Evolutionary conservation across 768 basidiomycete genomes (phyloP), one percentile per base, ranked within the genome.

Genomic region (Pleurotus eryngii): DNA sequence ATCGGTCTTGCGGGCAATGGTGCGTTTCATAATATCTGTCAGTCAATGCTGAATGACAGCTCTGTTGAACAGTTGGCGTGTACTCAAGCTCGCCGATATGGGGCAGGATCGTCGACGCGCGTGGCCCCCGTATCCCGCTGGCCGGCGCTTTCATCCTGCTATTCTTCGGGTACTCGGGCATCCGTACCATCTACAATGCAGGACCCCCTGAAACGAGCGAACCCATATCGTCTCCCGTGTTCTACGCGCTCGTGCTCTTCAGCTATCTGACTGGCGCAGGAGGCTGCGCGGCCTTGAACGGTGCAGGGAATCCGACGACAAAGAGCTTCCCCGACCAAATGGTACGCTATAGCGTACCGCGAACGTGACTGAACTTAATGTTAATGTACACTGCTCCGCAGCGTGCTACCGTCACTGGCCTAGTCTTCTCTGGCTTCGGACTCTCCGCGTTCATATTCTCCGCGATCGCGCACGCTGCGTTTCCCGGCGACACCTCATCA

Each of bases 401-500:
- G 89, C 80, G 92, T 15, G 92, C 87, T 8, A 85, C 85, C 0
- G 81, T 85, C 6, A 91, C 89, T 0, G 87, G 88, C 1, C 67
- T 92, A 7, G 92, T 95, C 26, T 70, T 94, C n/a, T 91, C 92
- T 0, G 94, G 92, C 35, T 94, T 92, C 60, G 94, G 95, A 0
- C 82, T 98, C n/a, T 94, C 92, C 0, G 95, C 95, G 0, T 96
- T 96, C 76, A 77, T 90, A 59, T 97, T 95, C 72, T 90, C 91
- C 12, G 80, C 85, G 1, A 72, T 95, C 43, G 85, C 92, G 0
- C 86, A 87, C 56, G 64, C 81, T 0, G 68, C 86, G 43, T 95
- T 85, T 63, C 85, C 90, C 0, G 92, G 90, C 0, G 79, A 94
- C 63, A 90, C 90, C 0, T 88, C 87, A 0, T 80, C 84, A 1